Evolutionary conservation across 495 filamentous ascomycete species (phyloP), one percentile per base, ranked within the genome.

Genomic region (Coniosporium apollinis): DNA sequence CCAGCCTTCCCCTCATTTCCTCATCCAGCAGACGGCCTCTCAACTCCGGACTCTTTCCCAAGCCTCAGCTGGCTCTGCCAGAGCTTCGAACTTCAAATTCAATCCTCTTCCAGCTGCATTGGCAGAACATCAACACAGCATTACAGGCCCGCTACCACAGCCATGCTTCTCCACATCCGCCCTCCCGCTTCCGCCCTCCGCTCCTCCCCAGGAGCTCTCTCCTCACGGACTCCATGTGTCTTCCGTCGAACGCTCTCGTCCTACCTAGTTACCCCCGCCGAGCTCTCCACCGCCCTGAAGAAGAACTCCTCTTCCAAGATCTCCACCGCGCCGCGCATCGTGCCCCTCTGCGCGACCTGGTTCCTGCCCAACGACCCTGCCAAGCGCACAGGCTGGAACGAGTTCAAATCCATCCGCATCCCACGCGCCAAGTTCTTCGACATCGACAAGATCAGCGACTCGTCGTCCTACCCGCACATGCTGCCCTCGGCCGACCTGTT

Each of bases 381-480:
- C 39, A 65, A 72, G 16, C 79, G 84, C 40, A 85, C 66, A 37
- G 91, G 91, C 32, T 62, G 68, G 43, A 61, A 81, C 26, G 73
- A 76, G 38, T 96, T 85, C 65, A 66, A 67, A 39, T 62, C 77
- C 46, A 67, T 67, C 44, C 79, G 80, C 29, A 85, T 97, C 41
- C 85, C 87, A 0, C 69, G 70, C 41, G 74, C 89, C 1, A 76
- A 85, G n/a, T 97, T 96, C 70, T 97, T 97, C 54, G 82, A 96
- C 56, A 65, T 97, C 16, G 91, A 97, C 57, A 79, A 66, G 20
- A 67, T 94, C 47, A 86, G 85, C 43, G 91, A 96, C 51, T 70
- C 71, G 46, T 91, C 81, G 22, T 78, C 80, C 5, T 97, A 93
- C 51, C 87, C 89, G 9, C 89, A 97, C 54, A 97, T 97, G 89